Evolutionary conservation across 495 filamentous ascomycete genomes (phyloP), one percentile per base, ranked within the genome.

Genomic region (Hypomontagnella monticulosa): DNA sequence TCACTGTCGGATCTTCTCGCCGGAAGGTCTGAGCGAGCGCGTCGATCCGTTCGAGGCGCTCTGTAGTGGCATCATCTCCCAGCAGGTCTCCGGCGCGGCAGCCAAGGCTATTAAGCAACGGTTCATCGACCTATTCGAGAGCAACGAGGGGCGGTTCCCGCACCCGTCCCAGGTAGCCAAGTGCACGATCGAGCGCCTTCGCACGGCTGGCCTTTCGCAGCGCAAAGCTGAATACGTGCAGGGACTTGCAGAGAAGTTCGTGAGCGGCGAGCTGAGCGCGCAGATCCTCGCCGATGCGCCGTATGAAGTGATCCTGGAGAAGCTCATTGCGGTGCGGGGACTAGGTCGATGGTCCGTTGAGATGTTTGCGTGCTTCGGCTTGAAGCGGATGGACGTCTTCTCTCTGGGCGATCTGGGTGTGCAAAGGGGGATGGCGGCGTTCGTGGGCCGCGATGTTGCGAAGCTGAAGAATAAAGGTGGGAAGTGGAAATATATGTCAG

Each of bases 401-500:
- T 92, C 90, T 4, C 88, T 90, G 12, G 96, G 95, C 0, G 95
- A 99, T 81, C 75, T 99, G 71, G 95, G 95, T 12, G 92, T 99
- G 50, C 93, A 97, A 87, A 83, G 93, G 69, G 95, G 95, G 1
- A 95, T 97, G 85, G 95, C 96, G 2, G 88, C 90, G 0, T 93
- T 95, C 69, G 77, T 90, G 47, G 96, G 95, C 4, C 83, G 84
- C 63, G 91, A 99, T 74, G 88, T 97, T 2, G 84, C 78, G 19
- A 95, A 92, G 74, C 73, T 97, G 58, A 97, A 97, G 80, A 81
- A 77, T 10, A 92, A 92, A 67, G 89, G 89, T 18, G 91, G 92
- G 53, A 97, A 98, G 81, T 97, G 91, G 87, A 98, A 97, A 81
- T 99, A 97, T 72, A 95, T 97, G 92, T 81, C 83, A 10, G 95